Evolutionary conservation across 2,329 filamentous ascomycete species (phyloP).

Genomic region (Madurella fahalii): DNA sequence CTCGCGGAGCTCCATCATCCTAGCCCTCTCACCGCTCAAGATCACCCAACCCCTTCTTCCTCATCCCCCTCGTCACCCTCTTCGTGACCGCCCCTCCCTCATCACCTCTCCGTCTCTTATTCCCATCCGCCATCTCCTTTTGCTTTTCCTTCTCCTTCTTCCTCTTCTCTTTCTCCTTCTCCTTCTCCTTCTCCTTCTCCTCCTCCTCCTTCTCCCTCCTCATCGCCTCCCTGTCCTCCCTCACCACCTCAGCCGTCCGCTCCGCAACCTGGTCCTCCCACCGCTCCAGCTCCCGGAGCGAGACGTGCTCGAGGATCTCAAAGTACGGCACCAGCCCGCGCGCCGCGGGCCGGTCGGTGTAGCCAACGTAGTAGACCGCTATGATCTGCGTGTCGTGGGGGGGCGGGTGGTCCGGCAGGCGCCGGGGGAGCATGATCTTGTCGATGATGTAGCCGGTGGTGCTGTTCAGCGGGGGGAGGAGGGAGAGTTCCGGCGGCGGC

Average conservation of each 20-base stretch:
- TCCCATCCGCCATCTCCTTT: too few species aligned
- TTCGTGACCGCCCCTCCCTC: too few species aligned
- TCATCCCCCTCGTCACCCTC: too few species aligned
- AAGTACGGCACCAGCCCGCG: not conserved
- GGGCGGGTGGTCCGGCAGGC: not conserved
- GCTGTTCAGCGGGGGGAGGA: not conserved
- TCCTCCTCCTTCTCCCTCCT: not conserved
- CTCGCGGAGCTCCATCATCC: too few species aligned
- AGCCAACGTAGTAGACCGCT: not conserved
- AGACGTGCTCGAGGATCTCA: not conserved
- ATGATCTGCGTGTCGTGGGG: not conserved
- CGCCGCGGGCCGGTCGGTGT: not conserved
- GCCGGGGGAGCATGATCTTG: not conserved
- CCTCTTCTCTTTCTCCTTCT: too few species aligned
- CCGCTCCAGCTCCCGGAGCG: not conserved
- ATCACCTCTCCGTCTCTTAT: too few species aligned
- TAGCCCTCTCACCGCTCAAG: too few species aligned
- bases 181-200: not conserved
- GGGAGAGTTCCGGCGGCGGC: not conserved
- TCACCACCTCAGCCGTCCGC: not conserved
- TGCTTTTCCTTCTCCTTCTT: too few species aligned
- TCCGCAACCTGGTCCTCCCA: not conserved
- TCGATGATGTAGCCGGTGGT: not conserved
- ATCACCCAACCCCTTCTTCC: too few species aligned
- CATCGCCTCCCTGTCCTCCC: not conserved